These are phyloP conservation scores for Mortierella sp. DNA, from an alignment of 371 early-diverging fungal genomes.

Conservation along the genomic window DNA sequence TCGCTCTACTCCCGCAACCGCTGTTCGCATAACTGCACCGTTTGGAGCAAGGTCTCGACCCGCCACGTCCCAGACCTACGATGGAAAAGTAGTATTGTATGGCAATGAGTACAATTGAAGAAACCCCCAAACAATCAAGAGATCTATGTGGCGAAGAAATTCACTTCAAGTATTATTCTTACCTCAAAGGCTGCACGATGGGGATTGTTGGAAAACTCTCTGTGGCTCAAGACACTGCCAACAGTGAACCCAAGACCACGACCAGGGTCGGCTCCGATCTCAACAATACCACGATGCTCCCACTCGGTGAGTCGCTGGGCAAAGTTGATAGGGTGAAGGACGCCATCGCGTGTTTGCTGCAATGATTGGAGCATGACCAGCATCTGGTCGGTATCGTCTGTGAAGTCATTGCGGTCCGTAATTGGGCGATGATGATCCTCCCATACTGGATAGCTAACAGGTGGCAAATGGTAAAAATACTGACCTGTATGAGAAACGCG, in stretches of 20 bases:
- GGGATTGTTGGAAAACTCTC: constrained; percentile 59
- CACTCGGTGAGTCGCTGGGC: constrained; percentile 65
- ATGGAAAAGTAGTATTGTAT: neutral
- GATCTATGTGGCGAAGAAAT: neutral
- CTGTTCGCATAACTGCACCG: constrained; percentile 75
- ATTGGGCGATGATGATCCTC: constrained; percentile 58
- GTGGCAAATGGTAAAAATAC: neutral
- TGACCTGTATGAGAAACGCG: neutral
- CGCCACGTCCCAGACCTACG: constrained; percentile 45
- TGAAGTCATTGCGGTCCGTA: constrained; percentile 68
- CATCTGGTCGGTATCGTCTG: constrained; percentile 79
- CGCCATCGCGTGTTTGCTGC: constrained; percentile 61
- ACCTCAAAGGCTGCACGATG: constrained; percentile 57
- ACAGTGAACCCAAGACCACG: constrained; percentile 67
- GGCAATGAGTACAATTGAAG: neutral
- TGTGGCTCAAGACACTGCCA: constrained; percentile 61
- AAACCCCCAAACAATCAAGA: neutral
- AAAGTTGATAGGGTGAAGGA: constrained; percentile 64
- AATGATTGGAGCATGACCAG: constrained; percentile 70
- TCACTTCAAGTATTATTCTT: neutral
- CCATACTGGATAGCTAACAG: constrained; percentile 47
- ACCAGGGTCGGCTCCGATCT: constrained; percentile 65
- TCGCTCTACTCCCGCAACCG: constrained; percentile 67
- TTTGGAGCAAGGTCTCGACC: constrained; percentile 65
- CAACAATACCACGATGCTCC: constrained; percentile 63